Base-by-base conservation (phyloP, 2,329 filamentous ascomycete species). In the Penicillium sp. region DNA sequence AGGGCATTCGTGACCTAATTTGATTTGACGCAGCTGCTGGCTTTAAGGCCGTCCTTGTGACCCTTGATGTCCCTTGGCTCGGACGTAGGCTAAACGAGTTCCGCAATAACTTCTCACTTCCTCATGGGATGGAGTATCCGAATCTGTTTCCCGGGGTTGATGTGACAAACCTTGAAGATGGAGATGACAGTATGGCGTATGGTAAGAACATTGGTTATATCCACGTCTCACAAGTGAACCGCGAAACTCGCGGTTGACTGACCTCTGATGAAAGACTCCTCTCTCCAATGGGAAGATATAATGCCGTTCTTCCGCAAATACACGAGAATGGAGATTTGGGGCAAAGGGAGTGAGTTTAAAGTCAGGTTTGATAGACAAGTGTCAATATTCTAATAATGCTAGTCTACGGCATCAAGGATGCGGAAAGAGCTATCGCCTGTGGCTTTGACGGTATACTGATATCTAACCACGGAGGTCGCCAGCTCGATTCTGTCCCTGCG, bases 401-500 rank as follows among this genome's bases (percentile, higher is more conserved):
- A 33, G 31, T 33, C 13, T 33, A 33, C 13, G 31, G 31, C 13
- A 33, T 47, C 3, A 47, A 57, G 9, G 51, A 57, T 51, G 55
- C 52, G 5, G 22, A 46, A 11, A 45, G 52, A 29, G 48, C 52
- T 5, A 49, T 55, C 5, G 44, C 52, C 16, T 41, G 53, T 43
- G 54, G 54, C 3, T 27, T 45, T 19, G 55, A 57, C 44, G 51
- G 50, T 19, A 54, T 57, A 14, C 26, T 59, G 24, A 48, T 59
- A 3, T 59, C 57, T 3, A 59, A 59, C 11, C 57, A 59, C 24
- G 57, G 53, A 8, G 54, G 54, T 5, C 51, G 54, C 6, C 57
- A 56, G 46, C 43, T 59, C 13, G 57, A 57, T 8, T 31, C 53
- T 39, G 57, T 41, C 3, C 57, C 57, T 19, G 53, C 57, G 13